phyloP scores from a whole-genome alignment of 2,329 filamentous ascomycete species.

The Talaromyces sp. region DNA sequence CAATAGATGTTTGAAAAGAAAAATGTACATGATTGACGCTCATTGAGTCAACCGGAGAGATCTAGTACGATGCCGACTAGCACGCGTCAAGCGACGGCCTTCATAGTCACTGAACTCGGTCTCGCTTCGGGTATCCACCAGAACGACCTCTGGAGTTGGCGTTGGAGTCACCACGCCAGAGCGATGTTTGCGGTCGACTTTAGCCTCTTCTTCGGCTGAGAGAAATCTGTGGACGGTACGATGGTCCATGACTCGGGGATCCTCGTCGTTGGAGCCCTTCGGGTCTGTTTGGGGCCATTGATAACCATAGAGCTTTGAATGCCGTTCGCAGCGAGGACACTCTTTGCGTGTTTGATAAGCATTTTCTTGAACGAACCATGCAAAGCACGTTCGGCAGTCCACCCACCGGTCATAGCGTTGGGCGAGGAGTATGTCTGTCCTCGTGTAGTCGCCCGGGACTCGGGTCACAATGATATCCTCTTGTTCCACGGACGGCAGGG shows the following conservation, averaged over 20 bases:
- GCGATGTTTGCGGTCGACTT: conserved; percentile 38
- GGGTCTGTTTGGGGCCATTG: conserved; percentile 94
- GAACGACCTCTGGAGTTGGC: conserved; percentile 35
- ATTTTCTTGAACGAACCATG: conserved; percentile 81
- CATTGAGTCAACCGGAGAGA: conserved; percentile 9
- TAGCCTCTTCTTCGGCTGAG: conserved; percentile 64
- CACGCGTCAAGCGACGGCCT: conserved; percentile 36
- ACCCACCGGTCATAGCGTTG: conserved; percentile 81
- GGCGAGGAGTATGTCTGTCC: conserved; percentile 72
- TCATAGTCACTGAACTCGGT: conserved; percentile 40
- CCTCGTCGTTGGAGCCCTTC: conserved; percentile 69
- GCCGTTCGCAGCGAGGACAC: conserved; percentile 89
- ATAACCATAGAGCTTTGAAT: conserved; percentile 93
- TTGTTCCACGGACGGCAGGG: conserved; percentile 42
- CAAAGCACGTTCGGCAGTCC: conserved; percentile 78
- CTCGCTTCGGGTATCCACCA: conserved; percentile 38
- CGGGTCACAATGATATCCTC: conserved; percentile 44
- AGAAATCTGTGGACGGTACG: conserved; percentile 84
- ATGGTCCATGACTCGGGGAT: conserved; percentile 73
- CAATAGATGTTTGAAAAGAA: neutral
- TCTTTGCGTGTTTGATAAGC: conserved; percentile 82
- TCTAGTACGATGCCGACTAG: conserved; percentile 27
- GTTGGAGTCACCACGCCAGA: conserved; percentile 22
- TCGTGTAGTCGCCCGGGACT: conserved; percentile 74
- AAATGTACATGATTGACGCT: neutral